phyloP scores from a whole-genome alignment of 805 yeast genomes.

The Lipomyces kockii region DNA sequence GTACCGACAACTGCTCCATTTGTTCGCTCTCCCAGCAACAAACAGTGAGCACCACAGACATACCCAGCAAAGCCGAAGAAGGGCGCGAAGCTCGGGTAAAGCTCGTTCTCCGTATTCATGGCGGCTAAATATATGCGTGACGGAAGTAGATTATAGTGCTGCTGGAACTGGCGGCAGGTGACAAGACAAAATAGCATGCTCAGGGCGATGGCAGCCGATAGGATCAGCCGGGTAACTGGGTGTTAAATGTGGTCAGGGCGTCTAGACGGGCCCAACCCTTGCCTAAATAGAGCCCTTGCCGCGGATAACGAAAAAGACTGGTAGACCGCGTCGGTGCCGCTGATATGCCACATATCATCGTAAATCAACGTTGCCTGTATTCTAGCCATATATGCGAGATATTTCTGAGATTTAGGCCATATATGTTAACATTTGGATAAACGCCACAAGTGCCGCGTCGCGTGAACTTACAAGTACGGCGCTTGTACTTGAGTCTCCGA shows the following conservation, averaged over 20 bases:
- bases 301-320: neutral
- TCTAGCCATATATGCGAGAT: neutral
- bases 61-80: conserved; percentile 96
- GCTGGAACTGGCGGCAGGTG: neutral
- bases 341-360: neutral
- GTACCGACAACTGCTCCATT: neutral
- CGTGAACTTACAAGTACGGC: too few relatives aligned
- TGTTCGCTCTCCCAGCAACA: neutral
- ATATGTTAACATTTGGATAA: too few relatives aligned
- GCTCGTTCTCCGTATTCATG: conserved; percentile 54
- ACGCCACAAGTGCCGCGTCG: too few relatives aligned
- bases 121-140: conserved; percentile 1
- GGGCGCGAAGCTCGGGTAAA: conserved; percentile 91
- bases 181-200: neutral
- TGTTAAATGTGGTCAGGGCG: neutral
- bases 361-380: too few relatives aligned
- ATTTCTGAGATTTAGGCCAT: neutral
- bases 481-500: too few relatives aligned
- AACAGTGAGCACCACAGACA: conserved; percentile 33
- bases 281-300: neutral
- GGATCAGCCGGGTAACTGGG: conserved; percentile 5
- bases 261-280: too few relatives aligned
- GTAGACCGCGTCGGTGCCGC: neutral
- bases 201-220: conserved; percentile 3
- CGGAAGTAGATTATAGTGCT: neutral